Evolutionary conservation across 441 rosid species (phyloP).

Genomic region (Jatropha multifida): DNA sequence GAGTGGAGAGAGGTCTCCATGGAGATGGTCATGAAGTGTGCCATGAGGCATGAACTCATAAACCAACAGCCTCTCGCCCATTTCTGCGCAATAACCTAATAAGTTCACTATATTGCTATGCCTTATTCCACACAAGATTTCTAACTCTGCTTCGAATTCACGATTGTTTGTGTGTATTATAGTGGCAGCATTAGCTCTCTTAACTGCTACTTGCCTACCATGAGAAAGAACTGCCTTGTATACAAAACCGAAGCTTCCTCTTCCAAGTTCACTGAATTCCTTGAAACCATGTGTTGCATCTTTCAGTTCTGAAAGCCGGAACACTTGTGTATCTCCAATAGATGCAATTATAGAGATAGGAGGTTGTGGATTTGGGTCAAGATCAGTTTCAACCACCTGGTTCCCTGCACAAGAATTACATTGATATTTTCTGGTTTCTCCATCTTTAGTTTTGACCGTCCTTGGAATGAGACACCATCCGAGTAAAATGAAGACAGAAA

Average conservation of each 20-base stretch:
- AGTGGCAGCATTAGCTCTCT: slow-evolving; percentile 85
- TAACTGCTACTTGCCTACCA: slow-evolving; percentile 77
- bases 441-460: slow-evolving; percentile 27
- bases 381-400: slow-evolving; percentile 40
- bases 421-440: slow-evolving; percentile 37
- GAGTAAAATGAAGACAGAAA: slow-evolving; percentile 40
- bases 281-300: slow-evolving; percentile 90
- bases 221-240: slow-evolving; percentile 69
- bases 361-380: slow-evolving; percentile 29
- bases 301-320: slow-evolving; percentile 73
- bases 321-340: slow-evolving; percentile 61
- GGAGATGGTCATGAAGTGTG: slow-evolving; percentile 73
- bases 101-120: slow-evolving; percentile 77
- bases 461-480: slow-evolving; percentile 56
- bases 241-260: slow-evolving; percentile 85
- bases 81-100: slow-evolving; percentile 84
- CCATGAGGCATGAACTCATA: slow-evolving; percentile 80
- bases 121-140: slow-evolving; percentile 65
- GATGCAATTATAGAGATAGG: slow-evolving; percentile 37
- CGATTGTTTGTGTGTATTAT: slow-evolving; percentile 72
- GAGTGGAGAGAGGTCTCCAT: slow-evolving; percentile 55
- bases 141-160: slow-evolving; percentile 72
- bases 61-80: slow-evolving; percentile 73
- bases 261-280: slow-evolving; percentile 82
- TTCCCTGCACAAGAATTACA: slow-evolving; percentile 53